Evolutionary conservation across 495 filamentous ascomycete genomes (phyloP), one percentile per base, ranked within the genome.

Genomic region (Xylaria castorea): DNA sequence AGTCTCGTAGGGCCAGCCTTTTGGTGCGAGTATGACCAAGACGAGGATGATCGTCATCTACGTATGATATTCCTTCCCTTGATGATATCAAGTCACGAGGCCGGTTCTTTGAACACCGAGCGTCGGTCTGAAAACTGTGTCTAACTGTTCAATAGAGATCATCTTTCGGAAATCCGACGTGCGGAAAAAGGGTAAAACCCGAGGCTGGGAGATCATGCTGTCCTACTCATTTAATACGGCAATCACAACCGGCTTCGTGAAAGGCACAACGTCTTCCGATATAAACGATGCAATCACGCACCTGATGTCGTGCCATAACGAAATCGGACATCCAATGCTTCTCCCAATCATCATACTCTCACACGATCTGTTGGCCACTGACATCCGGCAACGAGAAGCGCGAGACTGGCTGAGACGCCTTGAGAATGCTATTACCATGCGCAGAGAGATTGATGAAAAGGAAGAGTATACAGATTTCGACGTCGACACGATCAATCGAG

Each of bases 141-240:
- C 48, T 63, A 36, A 69, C 55, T 42, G n/a, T 57, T 53, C 14
- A 25, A 7, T 69, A 87, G 84, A 89, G 75, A 85, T 89, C 72
- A 82, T 88, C 36, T 87, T 84, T 75, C 83, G 87, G 53, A 89
- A 89, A 78, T 85, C 83, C 44, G 87, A 89, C 71, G 87, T 89
- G 25, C 82, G 86, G 22, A 89, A 89, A 70, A 88, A 87, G 76
- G 87, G 86, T n/a, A 78, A 78, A 51, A 89, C 87, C 25, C 82
- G 87, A 30, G 87, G 87, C 22, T 89, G 87, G 87, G 87, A 89
- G 74, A 77, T 89, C 14, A 87, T 86, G 82, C 81, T 89, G n/a
- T 87, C 85, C 6, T 86, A 89, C 70, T 84, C 84, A 25, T 84
- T 87, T 71, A 81, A 78, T 11, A 83, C 81, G 1, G 80, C 80